Conservation (phyloP, 2,329 filamentous ascomycete genomes). For the Microdochium trichocladiopsis region DNA sequence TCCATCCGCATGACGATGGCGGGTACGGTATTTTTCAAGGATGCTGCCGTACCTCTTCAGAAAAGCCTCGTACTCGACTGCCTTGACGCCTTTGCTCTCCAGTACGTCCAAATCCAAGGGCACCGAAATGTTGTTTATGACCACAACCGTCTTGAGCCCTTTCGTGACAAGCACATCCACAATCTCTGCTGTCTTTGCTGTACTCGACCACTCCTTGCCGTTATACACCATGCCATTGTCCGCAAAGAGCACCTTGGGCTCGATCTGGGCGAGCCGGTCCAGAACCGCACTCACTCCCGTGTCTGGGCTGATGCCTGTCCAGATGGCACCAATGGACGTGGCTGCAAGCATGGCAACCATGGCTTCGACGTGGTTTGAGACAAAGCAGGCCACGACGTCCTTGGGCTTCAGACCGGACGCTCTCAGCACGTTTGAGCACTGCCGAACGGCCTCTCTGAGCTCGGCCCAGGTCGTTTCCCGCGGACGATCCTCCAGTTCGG, state of each 20-base stretch:
- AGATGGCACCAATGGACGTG: conserved; percentile 76
- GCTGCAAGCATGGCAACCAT: conserved; percentile 83
- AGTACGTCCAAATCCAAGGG: conserved; percentile 35
- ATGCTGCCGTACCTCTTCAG: conserved; percentile 23
- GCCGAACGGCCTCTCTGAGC: conserved; percentile 69
- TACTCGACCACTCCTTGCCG: conserved; percentile 77
- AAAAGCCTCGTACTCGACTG: conserved; percentile 37
- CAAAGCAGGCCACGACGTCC: conserved; percentile 63
- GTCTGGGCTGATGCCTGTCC: conserved; percentile 90
- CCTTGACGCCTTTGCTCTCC: conserved; percentile 27
- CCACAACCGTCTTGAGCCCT: conserved; percentile 61
- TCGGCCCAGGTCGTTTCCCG: conserved; percentile 63
- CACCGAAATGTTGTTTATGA: conserved; percentile 60
- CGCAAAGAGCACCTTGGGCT: conserved; percentile 73
- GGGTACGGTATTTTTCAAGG: neutral
- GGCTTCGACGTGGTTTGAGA: conserved; percentile 85
- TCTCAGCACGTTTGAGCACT: conserved; percentile 64
- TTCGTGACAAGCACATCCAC: conserved; percentile 51
- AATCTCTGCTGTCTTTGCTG: conserved; percentile 73
- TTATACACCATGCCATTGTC: conserved; percentile 91
- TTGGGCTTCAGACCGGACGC: conserved; percentile 51
- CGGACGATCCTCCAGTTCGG: conserved; percentile 60
- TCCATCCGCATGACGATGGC: conserved; percentile 8
- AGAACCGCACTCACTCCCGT: conserved; percentile 87
- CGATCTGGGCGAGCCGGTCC: conserved; percentile 79